Evolutionary conservation across 805 yeast genomes (phyloP).

Genomic region (Candida taoyuanica): DNA sequence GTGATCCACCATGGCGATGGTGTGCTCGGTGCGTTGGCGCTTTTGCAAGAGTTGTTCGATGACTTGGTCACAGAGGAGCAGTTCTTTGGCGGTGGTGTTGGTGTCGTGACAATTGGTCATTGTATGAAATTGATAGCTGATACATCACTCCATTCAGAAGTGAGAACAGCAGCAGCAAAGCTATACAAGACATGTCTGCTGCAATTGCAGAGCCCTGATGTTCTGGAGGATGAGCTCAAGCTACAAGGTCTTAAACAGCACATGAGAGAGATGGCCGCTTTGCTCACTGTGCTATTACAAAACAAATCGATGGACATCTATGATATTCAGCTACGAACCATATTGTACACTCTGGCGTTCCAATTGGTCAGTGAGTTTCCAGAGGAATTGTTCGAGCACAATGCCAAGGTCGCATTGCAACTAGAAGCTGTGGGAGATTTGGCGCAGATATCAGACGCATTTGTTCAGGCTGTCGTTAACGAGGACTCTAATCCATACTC

Average conservation of each 20-base stretch:
- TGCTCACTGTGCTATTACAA: constrained; percentile 14
- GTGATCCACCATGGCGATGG: constrained; percentile 20
- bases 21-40: constrained; percentile 29
- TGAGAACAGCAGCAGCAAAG: constrained; percentile 44
- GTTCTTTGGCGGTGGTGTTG: constrained; percentile 74
- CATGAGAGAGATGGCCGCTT: constrained; percentile 16
- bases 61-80: constrained; percentile 84
- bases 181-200: constrained; percentile 50
- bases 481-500: constrained; percentile 10
- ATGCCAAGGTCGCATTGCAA: constrained; percentile 11
- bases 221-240: constrained; percentile 35
- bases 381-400: constrained; percentile 15
- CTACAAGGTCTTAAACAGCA: constrained; percentile 22
- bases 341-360: constrained; percentile 15
- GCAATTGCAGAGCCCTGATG: constrained; percentile 50
- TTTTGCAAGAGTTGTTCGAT: constrained; percentile 73
- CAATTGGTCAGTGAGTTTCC: constrained; percentile 24
- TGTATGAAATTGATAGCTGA: constrained; percentile 39
- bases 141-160: constrained; percentile 29
- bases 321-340: constrained; percentile 15
- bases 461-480: constrained; percentile 10
- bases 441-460: constrained; percentile 10
- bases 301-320: constrained; percentile 9
- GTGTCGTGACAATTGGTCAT: constrained; percentile 47
- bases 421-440: constrained; percentile 15